Evolutionary conservation across 768 basidiomycete species (phyloP).

Genomic region (Boletus bicolor): DNA sequence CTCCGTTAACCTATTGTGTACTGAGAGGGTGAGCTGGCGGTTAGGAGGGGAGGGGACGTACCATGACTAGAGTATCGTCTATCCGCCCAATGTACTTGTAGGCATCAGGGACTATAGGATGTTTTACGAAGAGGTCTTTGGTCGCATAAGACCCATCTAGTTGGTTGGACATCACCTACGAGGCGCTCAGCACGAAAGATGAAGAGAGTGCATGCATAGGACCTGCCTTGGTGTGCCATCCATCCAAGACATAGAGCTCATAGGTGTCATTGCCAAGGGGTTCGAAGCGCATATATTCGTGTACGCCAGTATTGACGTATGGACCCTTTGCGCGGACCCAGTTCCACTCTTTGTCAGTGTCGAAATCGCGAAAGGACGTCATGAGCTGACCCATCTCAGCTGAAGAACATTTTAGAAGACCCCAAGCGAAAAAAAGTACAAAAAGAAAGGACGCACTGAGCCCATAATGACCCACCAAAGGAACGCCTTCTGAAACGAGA

Average conservation of each 20-base stretch:
- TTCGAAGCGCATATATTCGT: constrained; percentile 42
- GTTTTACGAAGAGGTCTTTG: constrained; percentile 50
- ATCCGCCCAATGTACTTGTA: constrained; percentile 53
- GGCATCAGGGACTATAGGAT: constrained; percentile 38
- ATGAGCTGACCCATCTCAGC: constrained; percentile 40
- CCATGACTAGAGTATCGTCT: constrained; percentile 51
- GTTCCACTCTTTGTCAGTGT: constrained; percentile 53
- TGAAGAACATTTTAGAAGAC: background rate
- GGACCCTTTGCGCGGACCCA: constrained; percentile 41
- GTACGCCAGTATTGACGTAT: constrained; percentile 11
- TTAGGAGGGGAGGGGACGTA: background rate
- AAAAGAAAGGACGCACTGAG: constrained; percentile 35
- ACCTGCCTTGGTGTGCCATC: constrained; percentile 47
- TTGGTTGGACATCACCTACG: constrained; percentile 37
- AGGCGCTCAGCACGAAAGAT: background rate
- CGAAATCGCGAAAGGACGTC: constrained; percentile 47
- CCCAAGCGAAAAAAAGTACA: background rate
- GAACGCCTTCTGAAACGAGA: constrained; percentile 46
- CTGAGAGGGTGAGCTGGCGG: constrained; percentile 8
- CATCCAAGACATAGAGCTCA: constrained; percentile 50
- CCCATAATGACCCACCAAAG: constrained; percentile 48
- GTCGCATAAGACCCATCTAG: constrained; percentile 54
- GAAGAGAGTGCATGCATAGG: constrained; percentile 5
- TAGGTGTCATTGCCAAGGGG: constrained; percentile 39
- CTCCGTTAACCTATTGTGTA: constrained; percentile 38